Base-by-base conservation (phyloP, 2,329 filamentous ascomycete species). In the Chalaropsis ovoidea region DNA sequence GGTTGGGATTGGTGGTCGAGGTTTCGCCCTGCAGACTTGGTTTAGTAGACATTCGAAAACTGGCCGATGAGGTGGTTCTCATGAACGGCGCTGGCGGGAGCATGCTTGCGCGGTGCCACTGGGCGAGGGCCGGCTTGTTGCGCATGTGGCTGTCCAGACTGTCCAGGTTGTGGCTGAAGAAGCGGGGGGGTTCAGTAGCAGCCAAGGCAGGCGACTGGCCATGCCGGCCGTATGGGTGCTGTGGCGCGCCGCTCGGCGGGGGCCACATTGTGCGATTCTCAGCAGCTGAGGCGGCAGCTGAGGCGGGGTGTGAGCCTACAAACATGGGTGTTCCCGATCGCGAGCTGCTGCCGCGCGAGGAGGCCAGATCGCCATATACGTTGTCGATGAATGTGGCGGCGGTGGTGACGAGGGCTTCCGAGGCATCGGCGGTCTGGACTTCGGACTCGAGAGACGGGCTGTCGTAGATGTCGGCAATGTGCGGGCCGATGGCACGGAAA, bases 321-420 rank as follows among this genome's bases (percentile, higher is more conserved):
- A 56, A 56, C 27, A 56, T 56, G 41, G 87, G 87, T 13, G 87
- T 90, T 64, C 82, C 80, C 1, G 87, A 86, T 72, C 86, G 81
- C 11, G 87, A 88, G 68, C 79, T 80, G 65, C 81, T 78, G 35
- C 24, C 62, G 47, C 56, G 81, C 10, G 87, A 88, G 68, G 79
- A 80, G 64, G 81, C 78, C 35, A 56, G 27, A 6, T 64, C 67
- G n/a, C 49, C 82, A 72, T 88, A 95, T 17, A 90, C 82, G 5
- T 81, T 83, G 65, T 96, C 92, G 65, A 96, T 80, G 74, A 93
- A 96, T 17, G 83, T 79, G 2, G 86, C 79, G 1, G 91, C 91
- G 0, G 86, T 81, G 70, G 86, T 84, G 47, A 97, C 79, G 65
- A 86, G 82, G 5, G 90, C 88, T 74, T 97, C 93, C 1, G 90